Percentiles rank a stretch among this genome's conserved stretches.
Evolutionary conservation across 75 land plant genomes (phyloP).

Genomic region (Larix kaempferi): DNA sequence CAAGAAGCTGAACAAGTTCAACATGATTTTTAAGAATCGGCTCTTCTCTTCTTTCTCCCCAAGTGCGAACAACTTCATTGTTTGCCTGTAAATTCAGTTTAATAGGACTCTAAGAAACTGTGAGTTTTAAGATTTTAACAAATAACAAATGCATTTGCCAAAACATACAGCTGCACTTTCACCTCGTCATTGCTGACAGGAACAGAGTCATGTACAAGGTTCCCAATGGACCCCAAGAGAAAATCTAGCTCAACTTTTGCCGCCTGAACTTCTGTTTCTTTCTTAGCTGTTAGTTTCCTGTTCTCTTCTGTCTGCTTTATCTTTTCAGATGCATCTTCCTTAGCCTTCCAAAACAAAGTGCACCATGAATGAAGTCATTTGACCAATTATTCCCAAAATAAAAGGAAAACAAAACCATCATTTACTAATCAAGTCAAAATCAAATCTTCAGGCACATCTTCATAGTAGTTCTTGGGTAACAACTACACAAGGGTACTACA

Average conservation of each 20-base stretch:
- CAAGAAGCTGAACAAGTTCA: conserved; percentile 82
- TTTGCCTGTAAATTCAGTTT: conserved; percentile 53
- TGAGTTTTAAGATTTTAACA: neutral
- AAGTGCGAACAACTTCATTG: conserved; percentile 65
- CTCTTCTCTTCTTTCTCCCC: conserved; percentile 67
- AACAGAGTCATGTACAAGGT: conserved; percentile 96
- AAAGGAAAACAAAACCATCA: too few relatives aligned
- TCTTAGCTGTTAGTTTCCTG: conserved; percentile 37
- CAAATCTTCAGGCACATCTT: too few relatives aligned
- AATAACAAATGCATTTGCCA: neutral
- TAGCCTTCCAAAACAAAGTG: conserved; percentile 28
- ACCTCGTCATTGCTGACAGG: conserved; percentile 88
- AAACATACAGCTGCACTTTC: neutral
- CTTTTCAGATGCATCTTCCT: conserved; percentile 56
- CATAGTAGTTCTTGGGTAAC: too few relatives aligned
- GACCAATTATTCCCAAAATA: too few relatives aligned
- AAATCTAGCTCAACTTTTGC: conserved; percentile 34
- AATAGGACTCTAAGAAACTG: neutral
- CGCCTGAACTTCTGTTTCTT: conserved; percentile 61
- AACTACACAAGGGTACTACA: too few relatives aligned
- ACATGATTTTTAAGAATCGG: conserved; percentile 77
- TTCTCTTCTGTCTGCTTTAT: conserved; percentile 54
- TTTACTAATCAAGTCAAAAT: too few relatives aligned
- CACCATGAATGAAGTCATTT: neutral
- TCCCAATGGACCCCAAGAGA: conserved; percentile 63